A percentile compares a stretch with the other conserved stretches of the same genome.
Evolutionary conservation across 2,329 filamentous ascomycete genomes (phyloP).

Genomic region (Calonectria pteridis): DNA sequence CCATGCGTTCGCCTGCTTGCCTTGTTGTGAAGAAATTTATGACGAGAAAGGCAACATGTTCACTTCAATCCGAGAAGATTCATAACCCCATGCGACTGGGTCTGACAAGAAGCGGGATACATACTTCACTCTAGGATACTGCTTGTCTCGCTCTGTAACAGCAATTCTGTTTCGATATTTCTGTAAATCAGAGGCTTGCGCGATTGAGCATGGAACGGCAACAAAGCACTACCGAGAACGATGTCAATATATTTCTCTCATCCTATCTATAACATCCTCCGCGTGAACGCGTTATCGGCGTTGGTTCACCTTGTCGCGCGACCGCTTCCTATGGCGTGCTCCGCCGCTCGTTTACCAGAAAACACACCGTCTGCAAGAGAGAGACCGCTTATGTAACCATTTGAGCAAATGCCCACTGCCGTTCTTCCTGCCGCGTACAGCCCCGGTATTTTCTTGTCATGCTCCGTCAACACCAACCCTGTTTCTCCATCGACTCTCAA

Average conservation of each 20-base stretch:
- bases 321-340: not conserved
- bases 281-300: not conserved
- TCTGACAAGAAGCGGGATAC: too few species aligned
- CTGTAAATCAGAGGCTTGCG: not conserved
- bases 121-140: too few species aligned
- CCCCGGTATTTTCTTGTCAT: not conserved
- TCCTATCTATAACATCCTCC: not conserved
- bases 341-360: not conserved
- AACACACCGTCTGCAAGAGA: conserved; percentile 1
- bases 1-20: too few species aligned
- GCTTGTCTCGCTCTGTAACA: too few species aligned
- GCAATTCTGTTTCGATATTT: not conserved
- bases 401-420: not conserved
- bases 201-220: not conserved
- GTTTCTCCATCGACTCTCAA: not conserved
- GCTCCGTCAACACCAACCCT: not conserved
- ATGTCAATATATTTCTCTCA: not conserved
- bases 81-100: too few species aligned
- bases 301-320: not conserved
- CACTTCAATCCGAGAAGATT: too few species aligned
- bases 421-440: not conserved
- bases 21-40: too few species aligned
- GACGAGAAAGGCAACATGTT: too few species aligned
- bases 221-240: not conserved
- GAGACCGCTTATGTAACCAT: not conserved